Conservation (phyloP, 1,139 yeast species). For the Geotrichum cucujoidarum region DNA sequence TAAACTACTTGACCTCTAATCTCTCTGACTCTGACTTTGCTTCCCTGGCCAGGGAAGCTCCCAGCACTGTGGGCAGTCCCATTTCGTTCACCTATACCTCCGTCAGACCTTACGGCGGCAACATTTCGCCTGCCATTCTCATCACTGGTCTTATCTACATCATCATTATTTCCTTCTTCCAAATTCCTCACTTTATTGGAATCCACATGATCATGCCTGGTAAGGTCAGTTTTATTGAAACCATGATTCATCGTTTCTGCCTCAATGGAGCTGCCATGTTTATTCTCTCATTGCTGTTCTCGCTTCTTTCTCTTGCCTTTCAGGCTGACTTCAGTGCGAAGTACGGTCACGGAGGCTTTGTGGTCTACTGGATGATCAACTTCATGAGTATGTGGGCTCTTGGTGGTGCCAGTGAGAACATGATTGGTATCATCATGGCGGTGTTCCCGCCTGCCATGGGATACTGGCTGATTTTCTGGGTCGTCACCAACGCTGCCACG, state of each 20-base stretch:
- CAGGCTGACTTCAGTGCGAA: conserved; percentile 49
- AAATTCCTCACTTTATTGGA: conserved; percentile 53
- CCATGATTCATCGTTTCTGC: conserved; percentile 46
- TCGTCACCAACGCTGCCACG: conserved; percentile 55
- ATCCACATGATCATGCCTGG: conserved; percentile 48
- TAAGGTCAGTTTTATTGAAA: conserved; percentile 43
- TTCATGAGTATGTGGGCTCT: conserved; percentile 57
- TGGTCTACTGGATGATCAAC: conserved; percentile 60
- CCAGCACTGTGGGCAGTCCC: conserved; percentile 35
- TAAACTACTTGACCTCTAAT: not conserved
- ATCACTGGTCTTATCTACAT: conserved; percentile 75
- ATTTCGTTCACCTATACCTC: conserved; percentile 36
- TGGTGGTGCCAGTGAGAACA: conserved; percentile 61
- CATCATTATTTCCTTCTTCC: conserved; percentile 61
- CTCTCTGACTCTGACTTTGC: conserved; percentile 25
- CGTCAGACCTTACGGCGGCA: conserved; percentile 46
- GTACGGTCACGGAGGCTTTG: conserved; percentile 58
- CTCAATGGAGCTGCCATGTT: conserved; percentile 48
- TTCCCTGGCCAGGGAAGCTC: conserved; percentile 24
- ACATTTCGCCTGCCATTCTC: conserved; percentile 55
- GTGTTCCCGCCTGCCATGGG: conserved; percentile 50
- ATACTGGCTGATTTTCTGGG: conserved; percentile 59
- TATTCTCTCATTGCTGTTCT: conserved; percentile 50
- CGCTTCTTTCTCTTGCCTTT: conserved; percentile 57
- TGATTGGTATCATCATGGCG: conserved; percentile 45